Conservation (phyloP, 208 protist species). For the Leishmania arabica region DNA sequence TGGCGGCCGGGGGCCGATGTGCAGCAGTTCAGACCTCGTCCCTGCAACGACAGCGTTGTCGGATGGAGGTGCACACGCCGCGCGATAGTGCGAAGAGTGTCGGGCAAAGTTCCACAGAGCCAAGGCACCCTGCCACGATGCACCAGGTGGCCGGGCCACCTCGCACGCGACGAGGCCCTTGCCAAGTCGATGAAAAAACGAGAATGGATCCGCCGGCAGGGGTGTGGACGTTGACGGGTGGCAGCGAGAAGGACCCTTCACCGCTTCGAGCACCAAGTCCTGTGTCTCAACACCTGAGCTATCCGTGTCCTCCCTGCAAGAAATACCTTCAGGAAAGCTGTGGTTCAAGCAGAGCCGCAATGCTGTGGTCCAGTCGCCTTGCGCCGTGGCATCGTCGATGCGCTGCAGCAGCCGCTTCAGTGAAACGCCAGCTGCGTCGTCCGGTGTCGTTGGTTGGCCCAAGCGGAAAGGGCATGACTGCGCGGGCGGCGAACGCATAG, state of each 20-base stretch:
- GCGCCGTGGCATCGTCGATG: constrained; percentile 47
- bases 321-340: not conserved
- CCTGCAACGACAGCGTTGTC: not conserved
- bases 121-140: constrained; percentile 34
- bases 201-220: not conserved
- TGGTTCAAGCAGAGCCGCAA: constrained; percentile 29
- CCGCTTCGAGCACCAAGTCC: not conserved
- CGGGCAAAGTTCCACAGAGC: constrained; percentile 23
- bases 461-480: not conserved
- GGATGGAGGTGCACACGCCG: not conserved
- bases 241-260: not conserved
- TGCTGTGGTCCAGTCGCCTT: constrained; percentile 55
- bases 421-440: not conserved
- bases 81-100: not conserved
- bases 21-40: not conserved
- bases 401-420: constrained; percentile 4
- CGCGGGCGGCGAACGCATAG: not conserved
- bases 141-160: constrained; percentile 5
- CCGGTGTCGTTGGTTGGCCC: not conserved
- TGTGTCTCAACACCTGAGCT: not conserved
- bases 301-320: not conserved
- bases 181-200: constrained; percentile 37
- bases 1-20: not conserved
- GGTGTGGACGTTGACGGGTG: not conserved
- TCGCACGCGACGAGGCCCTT: constrained; percentile 50